Evolutionary conservation across 768 basidiomycete species (phyloP).

Genomic region (Amanita rubescens): DNA sequence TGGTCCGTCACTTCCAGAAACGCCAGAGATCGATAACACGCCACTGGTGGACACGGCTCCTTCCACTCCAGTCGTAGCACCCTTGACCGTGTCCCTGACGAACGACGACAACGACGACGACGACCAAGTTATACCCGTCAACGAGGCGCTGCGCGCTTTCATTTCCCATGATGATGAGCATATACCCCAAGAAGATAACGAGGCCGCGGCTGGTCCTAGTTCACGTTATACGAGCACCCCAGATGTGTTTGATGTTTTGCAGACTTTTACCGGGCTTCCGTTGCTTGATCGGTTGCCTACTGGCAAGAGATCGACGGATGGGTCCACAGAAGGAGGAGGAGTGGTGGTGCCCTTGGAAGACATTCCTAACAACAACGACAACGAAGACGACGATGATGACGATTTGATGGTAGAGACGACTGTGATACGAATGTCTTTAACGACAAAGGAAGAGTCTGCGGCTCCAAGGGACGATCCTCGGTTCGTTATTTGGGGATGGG

Average conservation of each 20-base stretch:
- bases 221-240: conserved; percentile 52
- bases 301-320: background rate
- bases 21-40: background rate
- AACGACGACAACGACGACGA: background rate
- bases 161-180: background rate
- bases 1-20: background rate
- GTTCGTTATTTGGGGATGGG: conserved; percentile 86
- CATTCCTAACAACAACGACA: too few species aligned
- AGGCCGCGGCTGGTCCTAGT: conserved; percentile 36
- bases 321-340: background rate
- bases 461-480: conserved; percentile 83
- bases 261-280: conserved; percentile 73
- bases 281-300: conserved; percentile 58
- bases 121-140: too few species aligned
- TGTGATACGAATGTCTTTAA: conserved; percentile 66
- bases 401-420: conserved; percentile 39
- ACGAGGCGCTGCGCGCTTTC: too few species aligned
- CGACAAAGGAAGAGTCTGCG: conserved; percentile 50
- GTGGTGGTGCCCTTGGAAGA: background rate
- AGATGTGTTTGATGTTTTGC: conserved; percentile 74
- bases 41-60: too few species aligned
- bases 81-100: too few species aligned
- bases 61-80: too few species aligned
- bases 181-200: background rate
- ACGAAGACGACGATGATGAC: background rate